Evolutionary conservation across 805 yeast species (phyloP).

Genomic region (Teunomyces kruisii): DNA sequence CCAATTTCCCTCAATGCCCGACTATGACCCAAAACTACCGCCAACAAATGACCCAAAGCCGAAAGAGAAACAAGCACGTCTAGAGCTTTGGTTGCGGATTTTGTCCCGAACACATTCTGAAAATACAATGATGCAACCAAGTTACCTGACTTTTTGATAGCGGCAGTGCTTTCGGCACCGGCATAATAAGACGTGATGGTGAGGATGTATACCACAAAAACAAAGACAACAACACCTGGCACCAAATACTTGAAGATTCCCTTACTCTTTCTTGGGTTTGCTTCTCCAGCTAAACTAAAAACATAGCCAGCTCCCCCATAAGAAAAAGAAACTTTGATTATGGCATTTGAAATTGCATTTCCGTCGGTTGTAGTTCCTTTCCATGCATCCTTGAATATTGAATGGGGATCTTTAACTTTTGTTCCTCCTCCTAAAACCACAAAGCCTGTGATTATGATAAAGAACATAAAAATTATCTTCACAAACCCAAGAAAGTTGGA

Average conservation of each 20-base stretch:
- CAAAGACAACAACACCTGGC: slow-evolving; percentile 29
- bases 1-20: slow-evolving; percentile 34
- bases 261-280: slow-evolving; percentile 24
- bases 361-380: slow-evolving; percentile 42
- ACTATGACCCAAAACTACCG: slow-evolving; percentile 29
- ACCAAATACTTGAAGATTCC: slow-evolving; percentile 25
- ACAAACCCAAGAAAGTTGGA: slow-evolving; percentile 35
- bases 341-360: slow-evolving; percentile 42
- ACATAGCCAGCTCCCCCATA: slow-evolving; percentile 43
- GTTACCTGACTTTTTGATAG: slow-evolving; percentile 28
- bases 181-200: slow-evolving; percentile 34
- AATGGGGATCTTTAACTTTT: slow-evolving; percentile 26
- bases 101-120: slow-evolving; percentile 29
- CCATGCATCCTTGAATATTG: slow-evolving; percentile 37
- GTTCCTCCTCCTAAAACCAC: slow-evolving; percentile 39
- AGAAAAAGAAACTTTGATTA: slow-evolving; percentile 44
- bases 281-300: slow-evolving; percentile 35
- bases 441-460: slow-evolving; percentile 34
- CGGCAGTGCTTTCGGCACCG: slow-evolving; percentile 16
- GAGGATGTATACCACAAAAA: slow-evolving; percentile 32
- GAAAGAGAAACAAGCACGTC: slow-evolving; percentile 30
- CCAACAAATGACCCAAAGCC: slow-evolving; percentile 31
- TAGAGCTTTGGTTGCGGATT: slow-evolving; percentile 22
- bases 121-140: slow-evolving; percentile 31
- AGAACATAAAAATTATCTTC: slow-evolving; percentile 32